Percentiles rank a stretch among this genome's conserved stretches.
phyloP scores from a whole-genome alignment of 176 grass and related monocot species.

The Guadua angustifolia region DNA sequence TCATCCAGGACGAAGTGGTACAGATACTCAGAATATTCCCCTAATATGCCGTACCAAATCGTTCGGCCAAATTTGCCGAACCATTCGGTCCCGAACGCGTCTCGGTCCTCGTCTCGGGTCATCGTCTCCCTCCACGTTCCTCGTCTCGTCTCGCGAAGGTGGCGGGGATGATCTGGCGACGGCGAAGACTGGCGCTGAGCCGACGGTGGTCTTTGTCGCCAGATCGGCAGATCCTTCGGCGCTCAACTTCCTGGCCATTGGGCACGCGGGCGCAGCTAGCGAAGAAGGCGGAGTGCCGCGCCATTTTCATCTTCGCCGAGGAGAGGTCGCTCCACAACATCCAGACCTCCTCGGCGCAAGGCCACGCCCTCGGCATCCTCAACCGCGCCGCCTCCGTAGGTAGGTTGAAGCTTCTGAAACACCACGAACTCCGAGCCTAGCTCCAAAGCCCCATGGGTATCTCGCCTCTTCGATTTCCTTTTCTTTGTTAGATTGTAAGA shows the following conservation, averaged over 20 bases:
- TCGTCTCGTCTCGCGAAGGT: no score
- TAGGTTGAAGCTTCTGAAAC: background rate
- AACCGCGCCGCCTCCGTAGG: slow-evolving; percentile 73
- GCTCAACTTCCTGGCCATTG: slow-evolving; percentile 72
- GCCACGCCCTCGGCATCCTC: slow-evolving; percentile 68
- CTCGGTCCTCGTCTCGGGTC: no score
- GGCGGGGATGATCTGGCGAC: slow-evolving; percentile 79
- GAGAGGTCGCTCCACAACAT: slow-evolving; percentile 87
- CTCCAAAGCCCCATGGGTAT: slow-evolving; percentile 4
- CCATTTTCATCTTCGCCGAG: slow-evolving; percentile 82
- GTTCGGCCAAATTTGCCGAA: no score
- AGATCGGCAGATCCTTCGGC: slow-evolving; percentile 77
- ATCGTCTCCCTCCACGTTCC: no score
- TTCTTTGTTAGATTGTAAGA: background rate
- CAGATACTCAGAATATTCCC: no score
- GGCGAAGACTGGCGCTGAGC: slow-evolving; percentile 63
- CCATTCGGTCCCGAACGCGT: no score
- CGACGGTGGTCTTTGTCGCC: slow-evolving; percentile 63
- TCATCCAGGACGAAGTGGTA: no score
- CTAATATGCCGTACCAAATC: no score
- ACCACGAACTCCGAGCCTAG: no score
- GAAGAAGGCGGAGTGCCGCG: slow-evolving; percentile 84
- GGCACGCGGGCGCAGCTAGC: slow-evolving; percentile 62
- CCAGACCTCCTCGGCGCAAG: slow-evolving; percentile 73
- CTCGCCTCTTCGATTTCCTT: slow-evolving; percentile 8